Evolutionary conservation across 169 alveolate genomes (phyloP).

Genomic region (Eimeria necatrix): DNA sequence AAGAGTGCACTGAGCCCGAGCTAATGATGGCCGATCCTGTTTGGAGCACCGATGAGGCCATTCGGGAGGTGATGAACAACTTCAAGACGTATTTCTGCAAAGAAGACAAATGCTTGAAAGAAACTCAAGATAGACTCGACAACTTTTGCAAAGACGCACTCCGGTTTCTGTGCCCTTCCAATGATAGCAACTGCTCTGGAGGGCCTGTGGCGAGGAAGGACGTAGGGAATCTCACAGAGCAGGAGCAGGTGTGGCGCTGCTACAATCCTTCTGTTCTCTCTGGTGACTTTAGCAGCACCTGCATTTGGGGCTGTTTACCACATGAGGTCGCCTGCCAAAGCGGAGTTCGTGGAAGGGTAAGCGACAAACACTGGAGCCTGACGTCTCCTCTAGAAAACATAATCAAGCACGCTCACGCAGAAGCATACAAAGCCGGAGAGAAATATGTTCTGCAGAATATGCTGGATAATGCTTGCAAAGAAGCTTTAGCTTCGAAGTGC

Average conservation of each 20-base stretch:
- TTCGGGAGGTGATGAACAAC: neutral
- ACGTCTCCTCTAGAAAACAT: neutral
- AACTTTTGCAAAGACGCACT: neutral
- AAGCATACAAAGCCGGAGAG: neutral
- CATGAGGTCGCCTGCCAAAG: neutral
- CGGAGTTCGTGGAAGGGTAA: neutral
- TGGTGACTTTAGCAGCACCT: neutral
- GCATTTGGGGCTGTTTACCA: neutral
- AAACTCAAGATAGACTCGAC: neutral
- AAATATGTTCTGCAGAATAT: neutral
- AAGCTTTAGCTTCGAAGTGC: neutral
- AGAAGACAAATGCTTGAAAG: neutral
- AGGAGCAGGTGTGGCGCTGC: neutral
- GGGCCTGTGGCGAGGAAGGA: neutral
- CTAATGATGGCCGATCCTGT: neutral
- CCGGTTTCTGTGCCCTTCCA: neutral
- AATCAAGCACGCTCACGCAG: neutral
- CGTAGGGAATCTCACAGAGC: neutral
- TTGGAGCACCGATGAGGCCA: neutral
- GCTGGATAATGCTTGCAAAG: slow-evolving; percentile 6
- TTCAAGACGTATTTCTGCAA: neutral
- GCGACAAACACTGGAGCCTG: neutral
- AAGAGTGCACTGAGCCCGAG: too few species aligned
- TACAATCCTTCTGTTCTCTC: neutral
- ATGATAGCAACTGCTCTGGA: neutral